phyloP scores from a whole-genome alignment of 805 yeast genomes.

The Wickerhamiella shivajii region DNA sequence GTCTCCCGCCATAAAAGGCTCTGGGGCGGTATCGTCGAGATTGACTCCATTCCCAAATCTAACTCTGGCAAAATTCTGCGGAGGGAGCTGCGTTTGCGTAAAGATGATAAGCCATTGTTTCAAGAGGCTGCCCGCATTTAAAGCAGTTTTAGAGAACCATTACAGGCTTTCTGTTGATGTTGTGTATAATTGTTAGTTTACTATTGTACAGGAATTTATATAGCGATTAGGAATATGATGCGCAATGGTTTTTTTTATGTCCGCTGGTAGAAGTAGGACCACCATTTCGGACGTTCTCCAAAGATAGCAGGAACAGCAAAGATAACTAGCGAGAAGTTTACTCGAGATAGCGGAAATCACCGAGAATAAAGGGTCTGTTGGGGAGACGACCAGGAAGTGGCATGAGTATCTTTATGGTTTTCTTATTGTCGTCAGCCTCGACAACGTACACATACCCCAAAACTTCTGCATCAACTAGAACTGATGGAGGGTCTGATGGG shows the following conservation, averaged over 20 bases:
- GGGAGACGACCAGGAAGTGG: conserved; percentile 88
- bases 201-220: too few relatives aligned
- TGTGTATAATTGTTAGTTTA: too few relatives aligned
- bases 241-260: too few relatives aligned
- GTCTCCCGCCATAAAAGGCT: conserved; percentile 25
- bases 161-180: too few relatives aligned
- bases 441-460: conserved; percentile 64
- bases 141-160: too few relatives aligned
- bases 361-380: conserved; percentile 53
- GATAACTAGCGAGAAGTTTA: conserved; percentile 23
- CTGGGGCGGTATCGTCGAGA: conserved; percentile 40
- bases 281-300: too few relatives aligned
- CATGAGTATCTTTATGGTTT: conserved; percentile 52
- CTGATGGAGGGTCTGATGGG: conserved; percentile 33
- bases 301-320: too few relatives aligned
- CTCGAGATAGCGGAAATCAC: conserved; percentile 72
- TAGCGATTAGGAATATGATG: too few relatives aligned
- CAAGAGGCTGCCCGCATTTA: too few relatives aligned
- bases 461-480: conserved; percentile 40
- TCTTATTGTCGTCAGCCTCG: conserved; percentile 61
- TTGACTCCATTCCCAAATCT: conserved; percentile 78
- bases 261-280: too few relatives aligned
- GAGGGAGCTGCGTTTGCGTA: conserved; percentile 74
- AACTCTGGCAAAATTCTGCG: conserved; percentile 90
- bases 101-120: too few relatives aligned